These are phyloP conservation scores for Bertia moriformis DNA, from an alignment of 2,329 filamentous ascomycete species.

Conservation along the genomic window DNA sequence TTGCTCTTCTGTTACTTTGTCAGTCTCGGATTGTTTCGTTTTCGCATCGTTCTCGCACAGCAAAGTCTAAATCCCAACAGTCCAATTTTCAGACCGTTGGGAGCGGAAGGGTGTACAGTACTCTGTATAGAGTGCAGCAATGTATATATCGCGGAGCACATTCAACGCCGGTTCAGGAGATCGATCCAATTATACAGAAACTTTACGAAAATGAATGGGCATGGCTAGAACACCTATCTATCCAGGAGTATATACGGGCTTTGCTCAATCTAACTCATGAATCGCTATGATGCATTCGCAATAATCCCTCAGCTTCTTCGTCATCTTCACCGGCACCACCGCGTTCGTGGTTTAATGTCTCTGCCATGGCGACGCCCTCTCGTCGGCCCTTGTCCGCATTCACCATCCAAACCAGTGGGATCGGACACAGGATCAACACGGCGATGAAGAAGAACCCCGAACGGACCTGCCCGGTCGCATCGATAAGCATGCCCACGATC, in stretches of 20 bases:
- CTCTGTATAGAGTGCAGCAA: not conserved
- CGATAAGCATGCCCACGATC: slow-evolving; percentile 85
- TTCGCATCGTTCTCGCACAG: too few species aligned
- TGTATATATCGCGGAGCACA: not conserved
- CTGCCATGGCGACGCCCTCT: slow-evolving; percentile 52
- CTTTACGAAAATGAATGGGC: not conserved
- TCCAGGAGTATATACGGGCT: not conserved
- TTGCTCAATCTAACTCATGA: not conserved
- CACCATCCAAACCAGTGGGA: slow-evolving; percentile 72
- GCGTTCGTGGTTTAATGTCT: slow-evolving; percentile 8
- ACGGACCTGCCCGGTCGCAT: slow-evolving; percentile 65
- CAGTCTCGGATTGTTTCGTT: too few species aligned
- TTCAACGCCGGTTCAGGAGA: not conserved
- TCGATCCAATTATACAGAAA: not conserved
- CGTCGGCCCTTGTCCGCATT: slow-evolving; percentile 66
- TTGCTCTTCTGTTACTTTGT: too few species aligned
- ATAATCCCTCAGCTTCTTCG: not conserved
- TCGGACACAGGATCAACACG: slow-evolving; percentile 67
- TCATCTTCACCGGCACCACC: not conserved
- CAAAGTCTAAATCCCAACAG: too few species aligned
- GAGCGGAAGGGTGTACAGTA: too few species aligned
- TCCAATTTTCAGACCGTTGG: too few species aligned
- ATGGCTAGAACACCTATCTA: not conserved
- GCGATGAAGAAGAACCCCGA: slow-evolving; percentile 89
- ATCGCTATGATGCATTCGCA: not conserved